A percentile compares a stretch with the other conserved stretches of the same genome.
Conservation (phyloP, 495 filamentous ascomycete species). For the Aspergillus homomorphus region DNA sequence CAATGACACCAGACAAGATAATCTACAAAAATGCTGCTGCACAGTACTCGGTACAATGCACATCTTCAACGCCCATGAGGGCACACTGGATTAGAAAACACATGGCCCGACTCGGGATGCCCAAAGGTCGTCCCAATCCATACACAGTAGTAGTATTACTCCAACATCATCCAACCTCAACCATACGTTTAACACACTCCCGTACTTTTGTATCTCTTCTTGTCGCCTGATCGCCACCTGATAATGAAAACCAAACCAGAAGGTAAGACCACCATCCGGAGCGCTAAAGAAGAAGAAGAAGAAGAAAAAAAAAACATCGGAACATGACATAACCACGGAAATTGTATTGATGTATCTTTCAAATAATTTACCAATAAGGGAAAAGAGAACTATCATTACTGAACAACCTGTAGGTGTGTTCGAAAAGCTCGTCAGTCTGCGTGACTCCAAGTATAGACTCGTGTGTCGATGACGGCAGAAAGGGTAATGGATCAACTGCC, state of each 20-base stretch:
- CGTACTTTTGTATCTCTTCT: not conserved
- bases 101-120: not conserved
- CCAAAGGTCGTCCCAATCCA: not conserved
- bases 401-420: constrained; percentile 29
- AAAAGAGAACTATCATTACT: constrained; percentile 33
- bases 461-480: constrained; percentile 12
- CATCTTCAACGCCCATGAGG: not conserved
- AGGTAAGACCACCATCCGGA: not conserved
- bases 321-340: constrained; percentile 4
- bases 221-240: not conserved
- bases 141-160: too few relatives aligned
- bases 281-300: not conserved
- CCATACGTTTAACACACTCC: not conserved
- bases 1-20: not conserved
- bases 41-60: not conserved
- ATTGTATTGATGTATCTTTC: constrained; percentile 24
- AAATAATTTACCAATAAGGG: constrained; percentile 24
- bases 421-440: constrained; percentile 25
- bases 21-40: not conserved
- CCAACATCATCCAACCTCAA: not conserved
- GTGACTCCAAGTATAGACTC: constrained; percentile 16
- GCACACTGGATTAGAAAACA: not conserved
- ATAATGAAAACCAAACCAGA: not conserved
- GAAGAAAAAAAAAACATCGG: constrained; percentile 5
- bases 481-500: constrained; percentile 6